Evolutionary conservation across 106 monocot genomes (phyloP).

Genomic region (Phalaenopsis aphrodite): DNA sequence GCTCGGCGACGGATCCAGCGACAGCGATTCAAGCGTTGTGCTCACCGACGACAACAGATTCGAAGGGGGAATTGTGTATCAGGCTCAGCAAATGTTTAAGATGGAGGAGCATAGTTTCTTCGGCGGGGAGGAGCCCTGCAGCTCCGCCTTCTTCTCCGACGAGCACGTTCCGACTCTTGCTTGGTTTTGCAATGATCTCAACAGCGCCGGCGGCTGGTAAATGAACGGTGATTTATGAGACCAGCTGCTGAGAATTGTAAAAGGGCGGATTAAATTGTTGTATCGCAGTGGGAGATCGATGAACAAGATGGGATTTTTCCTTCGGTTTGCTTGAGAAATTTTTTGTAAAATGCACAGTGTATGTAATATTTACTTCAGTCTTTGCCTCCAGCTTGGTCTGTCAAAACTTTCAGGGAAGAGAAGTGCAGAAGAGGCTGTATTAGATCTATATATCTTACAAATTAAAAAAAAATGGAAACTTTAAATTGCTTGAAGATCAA

Average conservation of each 20-base stretch:
- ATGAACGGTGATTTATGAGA: neutral
- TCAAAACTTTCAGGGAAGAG: too few species aligned
- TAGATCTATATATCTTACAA: too few species aligned
- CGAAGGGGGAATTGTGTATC: constrained; percentile 7
- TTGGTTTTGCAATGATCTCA: constrained; percentile 28
- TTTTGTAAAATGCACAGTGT: constrained; percentile 2
- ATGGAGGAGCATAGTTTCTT: constrained; percentile 23
- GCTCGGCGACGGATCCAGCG: constrained; percentile 25
- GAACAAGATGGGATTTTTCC: too few species aligned
- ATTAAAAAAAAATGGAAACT: too few species aligned
- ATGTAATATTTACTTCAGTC: neutral
- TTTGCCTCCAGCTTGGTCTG: too few species aligned
- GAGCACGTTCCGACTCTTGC: constrained; percentile 27
- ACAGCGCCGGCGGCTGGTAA: neutral
- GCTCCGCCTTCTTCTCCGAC: constrained; percentile 30
- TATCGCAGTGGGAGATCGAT: too few species aligned
- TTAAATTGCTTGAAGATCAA: too few species aligned
- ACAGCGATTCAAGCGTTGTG: constrained; percentile 42
- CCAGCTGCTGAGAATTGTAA: too few species aligned
- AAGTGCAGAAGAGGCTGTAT: too few species aligned
- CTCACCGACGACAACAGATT: constrained; percentile 18
- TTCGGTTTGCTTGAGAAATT: too few species aligned
- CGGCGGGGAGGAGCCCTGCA: constrained; percentile 33
- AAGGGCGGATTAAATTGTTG: too few species aligned
- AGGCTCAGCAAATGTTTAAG: constrained; percentile 19